These are phyloP conservation scores for Leishmania braziliensis DNA, from an alignment of 208 protist species.

Conservation along the genomic window DNA sequence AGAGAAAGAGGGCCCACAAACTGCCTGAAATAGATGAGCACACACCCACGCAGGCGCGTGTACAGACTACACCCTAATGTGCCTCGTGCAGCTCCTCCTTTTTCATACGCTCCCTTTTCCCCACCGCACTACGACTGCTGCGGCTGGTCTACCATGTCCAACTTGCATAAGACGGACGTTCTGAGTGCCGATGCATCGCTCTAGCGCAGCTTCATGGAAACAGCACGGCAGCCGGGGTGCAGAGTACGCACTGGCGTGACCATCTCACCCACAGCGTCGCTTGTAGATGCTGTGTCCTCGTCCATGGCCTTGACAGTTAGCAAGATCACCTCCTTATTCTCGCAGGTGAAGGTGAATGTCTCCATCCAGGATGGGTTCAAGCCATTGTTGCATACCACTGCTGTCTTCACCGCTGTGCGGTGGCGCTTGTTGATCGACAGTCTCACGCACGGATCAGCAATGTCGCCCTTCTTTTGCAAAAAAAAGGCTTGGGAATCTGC, in stretches of 20 bases:
- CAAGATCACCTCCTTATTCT: conserved; percentile 52
- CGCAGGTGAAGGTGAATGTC: conserved; percentile 43
- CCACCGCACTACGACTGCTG: not conserved
- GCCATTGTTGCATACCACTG: conserved; percentile 69
- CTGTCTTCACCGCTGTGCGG: conserved; percentile 36
- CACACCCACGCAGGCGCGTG: not conserved
- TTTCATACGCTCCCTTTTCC: not conserved
- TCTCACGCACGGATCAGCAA: conserved; percentile 77
- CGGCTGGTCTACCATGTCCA: conserved; percentile 30
- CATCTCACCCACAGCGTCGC: conserved; percentile 52
- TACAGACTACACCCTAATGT: not conserved
- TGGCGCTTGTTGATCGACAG: conserved; percentile 52
- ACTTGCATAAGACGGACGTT: conserved; percentile 50
- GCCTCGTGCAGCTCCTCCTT: not conserved
- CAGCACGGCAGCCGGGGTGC: conserved; percentile 47
- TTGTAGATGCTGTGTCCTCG: conserved; percentile 40
- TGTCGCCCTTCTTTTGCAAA: conserved; percentile 54
- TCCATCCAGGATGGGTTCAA: conserved; percentile 72
- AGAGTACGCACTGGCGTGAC: conserved; percentile 46
- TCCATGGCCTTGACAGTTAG: conserved; percentile 58
- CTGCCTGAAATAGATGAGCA: not conserved
- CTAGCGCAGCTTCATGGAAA: conserved; percentile 57
- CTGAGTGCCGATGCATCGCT: conserved; percentile 40
- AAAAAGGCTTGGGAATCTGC: conserved; percentile 66
- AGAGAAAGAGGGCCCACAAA: not conserved